phyloP scores from a whole-genome alignment of 352 stramenopile genomes.

The Globisporangium takayamanum region DNA sequence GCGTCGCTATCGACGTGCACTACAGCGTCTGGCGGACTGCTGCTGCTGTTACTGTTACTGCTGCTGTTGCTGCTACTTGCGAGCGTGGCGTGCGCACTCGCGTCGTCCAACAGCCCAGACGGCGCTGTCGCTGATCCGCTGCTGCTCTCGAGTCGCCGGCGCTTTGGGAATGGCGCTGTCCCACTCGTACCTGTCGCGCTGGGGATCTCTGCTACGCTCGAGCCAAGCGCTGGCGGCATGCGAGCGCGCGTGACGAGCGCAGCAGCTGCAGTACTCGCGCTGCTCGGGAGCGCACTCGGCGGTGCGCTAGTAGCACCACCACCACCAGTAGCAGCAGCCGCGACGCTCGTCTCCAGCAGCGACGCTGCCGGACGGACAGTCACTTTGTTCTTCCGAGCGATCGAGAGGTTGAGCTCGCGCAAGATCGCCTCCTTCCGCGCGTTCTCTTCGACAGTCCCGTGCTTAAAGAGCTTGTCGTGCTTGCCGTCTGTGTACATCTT shows the following conservation, averaged over 20 bases:
- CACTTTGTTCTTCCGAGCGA: constrained; percentile 46
- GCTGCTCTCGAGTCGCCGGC: constrained; percentile 17
- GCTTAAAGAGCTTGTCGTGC: constrained; percentile 81
- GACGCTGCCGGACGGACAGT: constrained; percentile 14
- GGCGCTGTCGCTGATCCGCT: constrained; percentile 10
- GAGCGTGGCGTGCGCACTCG: neutral
- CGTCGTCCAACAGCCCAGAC: neutral
- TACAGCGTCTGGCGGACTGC: constrained; percentile 1
- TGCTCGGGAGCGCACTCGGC: neutral
- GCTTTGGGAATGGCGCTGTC: constrained; percentile 2
- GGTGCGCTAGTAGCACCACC: neutral
- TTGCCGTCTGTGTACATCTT: constrained; percentile 76
- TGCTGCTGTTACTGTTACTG: neutral
- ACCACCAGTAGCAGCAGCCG: constrained; percentile 4
- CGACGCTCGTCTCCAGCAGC: constrained; percentile 14
- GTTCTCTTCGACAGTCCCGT: constrained; percentile 65
- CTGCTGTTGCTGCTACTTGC: neutral
- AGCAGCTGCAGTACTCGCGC: too few species aligned
- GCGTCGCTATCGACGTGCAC: constrained; percentile 26
- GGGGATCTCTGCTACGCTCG: too few species aligned
- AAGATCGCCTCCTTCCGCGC: constrained; percentile 59
- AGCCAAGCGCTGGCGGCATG: too few species aligned
- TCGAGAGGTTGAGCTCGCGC: constrained; percentile 43
- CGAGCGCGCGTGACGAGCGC: too few species aligned
- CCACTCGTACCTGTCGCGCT: neutral